Base-by-base conservation (phyloP, 768 basidiomycete genomes). In the Serendipita sp. region DNA sequence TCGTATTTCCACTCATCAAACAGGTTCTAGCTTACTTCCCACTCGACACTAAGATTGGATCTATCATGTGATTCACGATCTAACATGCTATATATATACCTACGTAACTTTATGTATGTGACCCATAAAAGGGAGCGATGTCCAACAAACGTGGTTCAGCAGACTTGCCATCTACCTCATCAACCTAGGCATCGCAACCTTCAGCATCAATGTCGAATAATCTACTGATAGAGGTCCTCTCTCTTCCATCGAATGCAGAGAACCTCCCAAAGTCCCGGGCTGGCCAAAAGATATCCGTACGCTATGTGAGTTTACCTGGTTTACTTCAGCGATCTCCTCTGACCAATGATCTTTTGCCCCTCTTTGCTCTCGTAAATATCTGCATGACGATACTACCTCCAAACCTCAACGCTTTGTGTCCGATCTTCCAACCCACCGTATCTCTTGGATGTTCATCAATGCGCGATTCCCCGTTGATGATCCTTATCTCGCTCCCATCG, bases 211-310 rank as follows among this genome's bases (percentile, higher is more conserved):
- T 51, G 48, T 18, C 18, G 8, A 18, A 28, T 28, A 66, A 68
- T 1, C 64, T 68, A 13, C 38, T 46, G 8, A 44, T 69, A 30
- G 64, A 69, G 7, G 64, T 58, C 0, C 16, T 38, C 18, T 64
- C 44, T 46, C 35, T 32, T 15, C 68, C 68, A 16, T 60, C 44
- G 51, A 63, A 62, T 18, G 56, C 75, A 1, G 66, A 73, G 38
- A 68, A 64, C 44, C 64, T 63, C 16, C 34, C 65, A 3, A 66
- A 65, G 46, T 36, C 66, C 15, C 15, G n/a, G 28, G 81, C 78
- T 48, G 88, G 85, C 0, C 87, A 90, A 71, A 68, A 72, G 28
- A 79, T 91, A 67, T 70, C 80, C 68, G 86, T 91, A 60, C 90
- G 91, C 80, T 91, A 91, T 70, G 89, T 91, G 73, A 71, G 79